phyloP scores from a whole-genome alignment of 768 basidiomycete species.

The Floccularia luteovirens region DNA sequence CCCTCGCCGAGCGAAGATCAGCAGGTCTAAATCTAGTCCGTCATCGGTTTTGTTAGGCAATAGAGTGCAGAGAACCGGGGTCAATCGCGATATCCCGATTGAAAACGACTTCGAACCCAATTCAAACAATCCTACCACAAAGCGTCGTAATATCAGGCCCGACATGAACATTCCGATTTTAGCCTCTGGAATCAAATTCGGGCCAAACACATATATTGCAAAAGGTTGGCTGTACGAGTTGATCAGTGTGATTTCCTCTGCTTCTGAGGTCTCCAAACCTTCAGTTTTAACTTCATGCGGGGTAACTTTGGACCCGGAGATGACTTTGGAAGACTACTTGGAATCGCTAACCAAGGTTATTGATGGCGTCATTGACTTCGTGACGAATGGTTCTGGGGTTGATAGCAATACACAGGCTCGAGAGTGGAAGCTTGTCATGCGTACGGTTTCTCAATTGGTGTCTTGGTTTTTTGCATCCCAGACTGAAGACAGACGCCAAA shows the following conservation, averaged over 20 bases:
- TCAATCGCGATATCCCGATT: not conserved
- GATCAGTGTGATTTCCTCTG: slow-evolving; percentile 24
- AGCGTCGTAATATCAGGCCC: slow-evolving; percentile 16
- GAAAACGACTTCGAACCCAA: slow-evolving; percentile 5
- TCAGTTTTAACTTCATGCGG: slow-evolving; percentile 23
- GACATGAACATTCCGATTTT: slow-evolving; percentile 50
- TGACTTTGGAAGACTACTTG: slow-evolving; percentile 35
- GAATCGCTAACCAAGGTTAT: slow-evolving; percentile 36
- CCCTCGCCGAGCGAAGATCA: slow-evolving; percentile 5
- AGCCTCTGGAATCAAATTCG: slow-evolving; percentile 45
- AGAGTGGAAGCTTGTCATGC: slow-evolving; percentile 33
- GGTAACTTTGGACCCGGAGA: slow-evolving; percentile 34
- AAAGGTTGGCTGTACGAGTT: slow-evolving; percentile 58
- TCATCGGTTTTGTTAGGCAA: too few relatives aligned
- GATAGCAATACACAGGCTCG: slow-evolving; percentile 18
- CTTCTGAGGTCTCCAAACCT: slow-evolving; percentile 19
- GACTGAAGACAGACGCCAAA: slow-evolving; percentile 20
- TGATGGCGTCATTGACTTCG: slow-evolving; percentile 32
- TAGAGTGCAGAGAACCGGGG: not conserved
- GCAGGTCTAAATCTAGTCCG: not conserved
- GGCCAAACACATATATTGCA: slow-evolving; percentile 42
- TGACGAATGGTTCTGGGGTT: slow-evolving; percentile 25
- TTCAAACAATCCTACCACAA: slow-evolving; percentile 4
- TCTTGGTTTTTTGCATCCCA: slow-evolving; percentile 34
- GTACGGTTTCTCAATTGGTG: slow-evolving; percentile 32